These are phyloP conservation scores for Solanum ossicruentum DNA, from an alignment of 257 asterid species.

Conservation along the genomic window DNA sequence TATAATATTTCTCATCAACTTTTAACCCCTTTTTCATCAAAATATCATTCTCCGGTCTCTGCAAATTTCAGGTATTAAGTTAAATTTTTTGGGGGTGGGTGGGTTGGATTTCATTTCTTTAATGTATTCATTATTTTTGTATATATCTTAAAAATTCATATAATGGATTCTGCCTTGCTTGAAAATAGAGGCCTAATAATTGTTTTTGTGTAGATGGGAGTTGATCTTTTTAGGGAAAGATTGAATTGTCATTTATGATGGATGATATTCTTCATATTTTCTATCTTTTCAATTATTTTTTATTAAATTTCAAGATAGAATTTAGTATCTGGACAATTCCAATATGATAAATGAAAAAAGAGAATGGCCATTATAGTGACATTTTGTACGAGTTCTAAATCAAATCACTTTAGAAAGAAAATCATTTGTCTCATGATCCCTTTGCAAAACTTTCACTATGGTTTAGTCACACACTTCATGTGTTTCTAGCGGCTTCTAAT, in stretches of 20 bases:
- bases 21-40: neutral
- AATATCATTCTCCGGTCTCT: neutral
- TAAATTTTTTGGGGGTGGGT: neutral
- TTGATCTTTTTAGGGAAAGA: neutral
- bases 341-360: neutral
- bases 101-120: neutral
- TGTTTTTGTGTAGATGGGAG: neutral
- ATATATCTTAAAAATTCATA: neutral
- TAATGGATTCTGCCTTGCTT: neutral
- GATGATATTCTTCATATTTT: neutral
- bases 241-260: neutral
- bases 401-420: neutral
- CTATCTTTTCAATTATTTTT: neutral
- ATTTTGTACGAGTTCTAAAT: neutral
- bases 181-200: neutral
- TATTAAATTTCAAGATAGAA: neutral
- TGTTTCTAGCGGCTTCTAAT: neutral
- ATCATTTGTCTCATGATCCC: neutral
- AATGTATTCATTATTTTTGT: neutral
- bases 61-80: neutral
- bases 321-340: neutral
- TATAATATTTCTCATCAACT: neutral
- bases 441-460: neutral
- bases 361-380: neutral
- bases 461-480: neutral